phyloP scores from a whole-genome alignment of 257 asterid genomes.

The Henckelia pumila region DNA sequence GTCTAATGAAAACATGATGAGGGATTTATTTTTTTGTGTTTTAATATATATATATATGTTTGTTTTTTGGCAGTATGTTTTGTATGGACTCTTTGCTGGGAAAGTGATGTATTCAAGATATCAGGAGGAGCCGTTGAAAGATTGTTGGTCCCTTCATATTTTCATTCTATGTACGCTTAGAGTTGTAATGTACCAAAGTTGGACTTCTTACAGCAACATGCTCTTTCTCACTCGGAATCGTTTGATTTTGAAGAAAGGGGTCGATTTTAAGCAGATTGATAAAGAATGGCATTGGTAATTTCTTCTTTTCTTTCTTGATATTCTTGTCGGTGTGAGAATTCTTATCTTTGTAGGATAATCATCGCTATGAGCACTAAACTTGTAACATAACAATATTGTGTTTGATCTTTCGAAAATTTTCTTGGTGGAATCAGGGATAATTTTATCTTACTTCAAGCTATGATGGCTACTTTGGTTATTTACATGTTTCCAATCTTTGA shows the following conservation, averaged over 20 bases:
- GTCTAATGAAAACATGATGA: neutral
- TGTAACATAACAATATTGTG: too few relatives aligned
- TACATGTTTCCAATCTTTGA: slow-evolving; percentile 39
- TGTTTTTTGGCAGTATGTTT: slow-evolving; percentile 41
- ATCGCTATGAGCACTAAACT: neutral
- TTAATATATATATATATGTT: too few relatives aligned
- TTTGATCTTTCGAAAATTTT: neutral
- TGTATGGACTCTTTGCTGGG: slow-evolving; percentile 63
- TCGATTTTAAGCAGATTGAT: slow-evolving; percentile 81
- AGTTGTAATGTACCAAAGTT: slow-evolving; percentile 21
- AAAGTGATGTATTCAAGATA: slow-evolving; percentile 51
- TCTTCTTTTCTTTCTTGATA: neutral
- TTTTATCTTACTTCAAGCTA: slow-evolving; percentile 70
- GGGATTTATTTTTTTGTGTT: neutral
- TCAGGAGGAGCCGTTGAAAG: slow-evolving; percentile 34
- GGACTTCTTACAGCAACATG: slow-evolving; percentile 50
- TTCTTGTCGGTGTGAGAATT: neutral
- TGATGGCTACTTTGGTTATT: slow-evolving; percentile 43
- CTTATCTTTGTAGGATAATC: neutral
- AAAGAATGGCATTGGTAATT: slow-evolving; percentile 76
- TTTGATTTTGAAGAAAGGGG: slow-evolving; percentile 58
- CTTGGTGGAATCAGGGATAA: slow-evolving; percentile 58
- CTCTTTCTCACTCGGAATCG: slow-evolving; percentile 69
- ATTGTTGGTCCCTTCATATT: slow-evolving; percentile 58
- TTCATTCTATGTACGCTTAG: slow-evolving; percentile 55